Evolutionary conservation across 1,284 basidiomycete species (phyloP).

Genomic region (Ustilago cynodontis): DNA sequence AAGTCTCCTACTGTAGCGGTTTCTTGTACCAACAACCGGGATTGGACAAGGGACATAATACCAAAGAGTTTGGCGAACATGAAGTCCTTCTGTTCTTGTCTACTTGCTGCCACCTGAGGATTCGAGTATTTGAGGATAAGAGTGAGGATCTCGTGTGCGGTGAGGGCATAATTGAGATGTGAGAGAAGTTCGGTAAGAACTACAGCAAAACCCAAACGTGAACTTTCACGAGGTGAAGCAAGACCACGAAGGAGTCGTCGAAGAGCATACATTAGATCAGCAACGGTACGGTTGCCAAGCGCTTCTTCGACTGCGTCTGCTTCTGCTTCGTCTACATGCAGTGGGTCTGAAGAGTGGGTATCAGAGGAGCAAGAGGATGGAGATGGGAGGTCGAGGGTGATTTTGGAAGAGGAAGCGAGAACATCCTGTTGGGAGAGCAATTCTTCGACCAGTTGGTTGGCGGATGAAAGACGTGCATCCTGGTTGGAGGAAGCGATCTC

Average conservation of each 20-base stretch:
- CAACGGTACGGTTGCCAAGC: slow-evolving; percentile 74
- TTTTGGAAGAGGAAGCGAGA: slow-evolving; percentile 46
- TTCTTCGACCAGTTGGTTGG: slow-evolving; percentile 82
- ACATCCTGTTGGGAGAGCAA: slow-evolving; percentile 71
- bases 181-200: slow-evolving; percentile 92
- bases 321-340: slow-evolving; percentile 35
- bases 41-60: slow-evolving; percentile 73
- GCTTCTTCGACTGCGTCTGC: slow-evolving; percentile 72
- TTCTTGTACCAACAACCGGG: slow-evolving; percentile 77
- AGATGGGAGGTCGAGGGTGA: slow-evolving; percentile 39
- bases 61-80: slow-evolving; percentile 94
- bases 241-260: slow-evolving; percentile 75
- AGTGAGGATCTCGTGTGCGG: slow-evolving; percentile 71
- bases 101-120: slow-evolving; percentile 74
- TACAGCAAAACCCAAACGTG: slow-evolving; percentile 92
- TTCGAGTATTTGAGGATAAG: slow-evolving; percentile 62
- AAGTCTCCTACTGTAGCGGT: slow-evolving; percentile 77
- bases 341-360: slow-evolving; percentile 13
- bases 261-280: slow-evolving; percentile 72
- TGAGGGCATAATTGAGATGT: slow-evolving; percentile 80
- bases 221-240: slow-evolving; percentile 90
- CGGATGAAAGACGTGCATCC: slow-evolving; percentile 84
- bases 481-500: slow-evolving; percentile 85
- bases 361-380: slow-evolving; percentile 64
- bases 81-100: slow-evolving; percentile 90